These are phyloP conservation scores for Trametes gibbosa DNA, from an alignment of 768 basidiomycete genomes.

Conservation along the genomic window DNA sequence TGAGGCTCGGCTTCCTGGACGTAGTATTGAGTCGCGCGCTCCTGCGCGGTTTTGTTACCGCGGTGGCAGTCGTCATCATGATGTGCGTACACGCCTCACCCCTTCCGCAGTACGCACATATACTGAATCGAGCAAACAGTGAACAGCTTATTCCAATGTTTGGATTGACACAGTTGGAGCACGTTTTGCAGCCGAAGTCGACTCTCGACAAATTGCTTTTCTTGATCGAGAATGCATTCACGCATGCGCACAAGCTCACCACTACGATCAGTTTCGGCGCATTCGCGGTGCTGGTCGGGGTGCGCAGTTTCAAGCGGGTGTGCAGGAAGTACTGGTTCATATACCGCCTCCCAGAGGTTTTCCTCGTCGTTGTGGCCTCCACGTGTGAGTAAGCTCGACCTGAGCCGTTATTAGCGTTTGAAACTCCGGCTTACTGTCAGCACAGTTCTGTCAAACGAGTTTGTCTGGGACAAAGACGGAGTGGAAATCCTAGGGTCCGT, in stretches of 20 bases:
- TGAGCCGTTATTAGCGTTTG: neutral
- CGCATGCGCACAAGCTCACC: conserved; percentile 62
- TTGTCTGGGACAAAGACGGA: conserved; percentile 74
- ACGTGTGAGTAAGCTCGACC: conserved; percentile 50
- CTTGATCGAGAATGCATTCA: conserved; percentile 55
- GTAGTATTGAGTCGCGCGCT: conserved; percentile 89
- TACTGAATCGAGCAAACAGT: conserved; percentile 35
- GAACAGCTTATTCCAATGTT: conserved; percentile 91
- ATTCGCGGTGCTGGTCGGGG: conserved; percentile 59
- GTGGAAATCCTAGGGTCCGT: conserved; percentile 85
- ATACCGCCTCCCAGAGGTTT: conserved; percentile 84
- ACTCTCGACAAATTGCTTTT: conserved; percentile 80
- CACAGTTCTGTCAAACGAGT: conserved; percentile 64
- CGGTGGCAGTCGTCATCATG: conserved; percentile 81
- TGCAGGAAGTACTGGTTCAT: conserved; percentile 68
- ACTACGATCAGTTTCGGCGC: conserved; percentile 72
- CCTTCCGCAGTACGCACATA: neutral
- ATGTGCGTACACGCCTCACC: conserved; percentile 47
- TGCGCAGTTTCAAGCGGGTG: conserved; percentile 54
- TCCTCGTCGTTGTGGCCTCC: conserved; percentile 79
- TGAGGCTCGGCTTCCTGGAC: conserved; percentile 89
- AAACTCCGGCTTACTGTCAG: neutral
- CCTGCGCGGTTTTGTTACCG: conserved; percentile 83
- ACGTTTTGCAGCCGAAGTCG: conserved; percentile 54
- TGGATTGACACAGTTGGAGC: conserved; percentile 62